Evolutionary conservation across 805 yeast genomes (phyloP).

Genomic region (Metschnikowia drakensbergensis): DNA sequence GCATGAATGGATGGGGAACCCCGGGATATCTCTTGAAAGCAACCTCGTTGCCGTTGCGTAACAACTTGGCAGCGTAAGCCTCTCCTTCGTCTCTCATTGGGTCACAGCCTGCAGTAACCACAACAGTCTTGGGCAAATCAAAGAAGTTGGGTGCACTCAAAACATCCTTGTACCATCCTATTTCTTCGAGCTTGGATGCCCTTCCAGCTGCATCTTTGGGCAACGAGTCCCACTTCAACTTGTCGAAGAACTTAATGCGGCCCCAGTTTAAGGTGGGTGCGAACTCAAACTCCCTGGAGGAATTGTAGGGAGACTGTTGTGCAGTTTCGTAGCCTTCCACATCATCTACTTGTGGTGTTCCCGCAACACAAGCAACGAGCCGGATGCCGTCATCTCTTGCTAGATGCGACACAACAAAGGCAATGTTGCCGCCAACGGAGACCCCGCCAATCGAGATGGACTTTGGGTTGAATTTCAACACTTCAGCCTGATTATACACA

Average conservation of each 20-base stretch:
- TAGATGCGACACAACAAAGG: conserved; percentile 25
- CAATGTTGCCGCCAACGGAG: conserved; percentile 25
- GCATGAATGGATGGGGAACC: conserved; percentile 33
- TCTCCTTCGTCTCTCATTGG: conserved; percentile 32
- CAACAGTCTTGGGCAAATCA: conserved; percentile 24
- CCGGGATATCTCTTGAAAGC: conserved; percentile 27
- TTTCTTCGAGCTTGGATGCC: conserved; percentile 17
- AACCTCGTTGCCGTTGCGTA: conserved; percentile 21
- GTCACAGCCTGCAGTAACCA: conserved; percentile 31
- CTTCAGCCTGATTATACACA: conserved; percentile 20
- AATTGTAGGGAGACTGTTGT: conserved; percentile 24
- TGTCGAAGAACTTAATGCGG: conserved; percentile 26
- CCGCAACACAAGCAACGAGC: conserved; percentile 24
- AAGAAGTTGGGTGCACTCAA: conserved; percentile 25
- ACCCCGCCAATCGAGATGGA: conserved; percentile 25
- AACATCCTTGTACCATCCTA: conserved; percentile 29
- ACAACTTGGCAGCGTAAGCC: conserved; percentile 25
- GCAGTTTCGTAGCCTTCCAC: conserved; percentile 21
- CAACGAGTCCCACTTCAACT: conserved; percentile 26
- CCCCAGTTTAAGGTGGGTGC: conserved; percentile 33
- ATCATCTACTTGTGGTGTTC: conserved; percentile 30
- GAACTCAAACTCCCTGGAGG: conserved; percentile 25
- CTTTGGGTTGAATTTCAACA: conserved; percentile 16
- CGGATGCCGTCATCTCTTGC: conserved; percentile 23
- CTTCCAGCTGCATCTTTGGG: conserved; percentile 13